phyloP scores from a whole-genome alignment of 495 filamentous ascomycete species.

The Trichoderma orchidacearum region DNA sequence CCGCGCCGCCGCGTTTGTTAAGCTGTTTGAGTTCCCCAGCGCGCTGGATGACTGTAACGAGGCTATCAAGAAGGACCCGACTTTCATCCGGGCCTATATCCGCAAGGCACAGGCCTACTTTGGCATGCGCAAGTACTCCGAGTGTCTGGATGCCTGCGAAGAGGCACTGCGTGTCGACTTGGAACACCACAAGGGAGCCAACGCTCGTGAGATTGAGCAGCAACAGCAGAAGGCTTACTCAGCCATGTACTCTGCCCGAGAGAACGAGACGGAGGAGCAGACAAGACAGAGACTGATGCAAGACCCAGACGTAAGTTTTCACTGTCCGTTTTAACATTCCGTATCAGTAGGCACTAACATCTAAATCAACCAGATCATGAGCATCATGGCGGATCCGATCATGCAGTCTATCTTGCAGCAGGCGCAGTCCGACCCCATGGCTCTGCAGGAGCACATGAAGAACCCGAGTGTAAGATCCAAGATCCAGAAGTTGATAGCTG shows the following conservation, averaged over 20 bases:
- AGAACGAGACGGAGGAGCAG: conserved; percentile 94
- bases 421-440: conserved; percentile 84
- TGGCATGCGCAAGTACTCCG: conserved; percentile 95
- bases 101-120: conserved; percentile 88
- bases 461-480: conserved; percentile 71
- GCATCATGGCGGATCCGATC: conserved; percentile 84
- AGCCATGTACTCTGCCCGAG: conserved; percentile 74
- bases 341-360: conserved; percentile 17
- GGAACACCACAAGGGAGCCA: conserved; percentile 47
- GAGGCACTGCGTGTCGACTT: conserved; percentile 68
- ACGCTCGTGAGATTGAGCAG: conserved; percentile 80
- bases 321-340: not conserved
- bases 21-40: conserved; percentile 86
- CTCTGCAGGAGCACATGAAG: conserved; percentile 92
- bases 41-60: conserved; percentile 86
- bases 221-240: conserved; percentile 90
- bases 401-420: conserved; percentile 97
- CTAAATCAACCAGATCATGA: conserved; percentile 50
- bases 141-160: conserved; percentile 76
- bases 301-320: conserved; percentile 70
- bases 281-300: conserved; percentile 82
- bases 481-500: conserved; percentile 84
- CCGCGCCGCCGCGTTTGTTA: conserved; percentile 91
- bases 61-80: conserved; percentile 79
- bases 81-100: conserved; percentile 91